Conservation (phyloP, 805 yeast species). For the Teunomyces funiuensis region DNA sequence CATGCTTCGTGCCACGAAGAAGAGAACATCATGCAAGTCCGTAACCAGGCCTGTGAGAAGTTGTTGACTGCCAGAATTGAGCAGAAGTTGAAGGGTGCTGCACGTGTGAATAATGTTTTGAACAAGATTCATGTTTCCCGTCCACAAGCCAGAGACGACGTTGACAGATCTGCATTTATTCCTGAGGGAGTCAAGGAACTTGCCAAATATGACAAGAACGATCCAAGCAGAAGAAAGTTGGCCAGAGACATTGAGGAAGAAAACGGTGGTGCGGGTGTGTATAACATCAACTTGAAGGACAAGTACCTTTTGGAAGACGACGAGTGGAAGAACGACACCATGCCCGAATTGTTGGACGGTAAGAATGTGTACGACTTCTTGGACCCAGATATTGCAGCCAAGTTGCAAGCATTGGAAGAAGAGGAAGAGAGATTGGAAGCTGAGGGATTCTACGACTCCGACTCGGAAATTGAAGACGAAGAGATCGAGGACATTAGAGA, state of each 20-base stretch:
- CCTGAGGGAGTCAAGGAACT: slow-evolving; percentile 69
- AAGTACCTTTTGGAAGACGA: slow-evolving; percentile 91
- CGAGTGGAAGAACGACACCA: slow-evolving; percentile 94
- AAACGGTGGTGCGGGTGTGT: slow-evolving; percentile 99
- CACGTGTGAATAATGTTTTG: slow-evolving; percentile 83
- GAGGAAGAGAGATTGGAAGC: slow-evolving; percentile 93
- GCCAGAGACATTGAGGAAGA: slow-evolving; percentile 90
- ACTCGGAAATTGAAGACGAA: slow-evolving; percentile 60
- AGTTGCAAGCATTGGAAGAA: slow-evolving; percentile 91
- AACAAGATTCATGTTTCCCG: slow-evolving; percentile 94
- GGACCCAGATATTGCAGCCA: slow-evolving; percentile 92
- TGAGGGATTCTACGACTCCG: slow-evolving; percentile 95
- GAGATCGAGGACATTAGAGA: slow-evolving; percentile 56
- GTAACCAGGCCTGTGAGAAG: slow-evolving; percentile 97
- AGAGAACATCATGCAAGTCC: slow-evolving; percentile 91
- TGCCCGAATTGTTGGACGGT: slow-evolving; percentile 97
- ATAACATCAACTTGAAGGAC: slow-evolving; percentile 88
- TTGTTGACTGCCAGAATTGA: slow-evolving; percentile 93
- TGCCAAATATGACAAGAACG: slow-evolving; percentile 71
- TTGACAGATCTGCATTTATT: slow-evolving; percentile 73
- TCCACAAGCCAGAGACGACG: slow-evolving; percentile 87
- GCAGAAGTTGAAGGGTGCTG: slow-evolving; percentile 90
- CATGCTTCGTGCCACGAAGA: slow-evolving; percentile 91
- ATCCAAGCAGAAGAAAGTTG: slow-evolving; percentile 77
- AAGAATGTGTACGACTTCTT: slow-evolving; percentile 95